These are phyloP conservation scores for Thalia dealbata DNA, from an alignment of 176 grass and related monocot species.

Conservation along the genomic window DNA sequence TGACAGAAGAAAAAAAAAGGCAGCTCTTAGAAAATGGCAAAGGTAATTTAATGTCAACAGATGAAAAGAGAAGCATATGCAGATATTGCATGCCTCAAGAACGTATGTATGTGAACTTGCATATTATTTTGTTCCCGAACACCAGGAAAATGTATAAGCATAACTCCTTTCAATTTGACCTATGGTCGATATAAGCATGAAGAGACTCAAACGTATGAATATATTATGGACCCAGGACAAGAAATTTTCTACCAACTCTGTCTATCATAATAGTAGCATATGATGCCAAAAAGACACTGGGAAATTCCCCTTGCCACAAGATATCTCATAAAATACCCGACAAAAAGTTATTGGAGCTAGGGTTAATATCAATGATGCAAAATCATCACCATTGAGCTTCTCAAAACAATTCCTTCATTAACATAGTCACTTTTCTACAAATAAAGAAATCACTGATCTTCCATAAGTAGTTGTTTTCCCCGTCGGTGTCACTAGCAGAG, in stretches of 20 bases:
- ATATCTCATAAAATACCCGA: background rate
- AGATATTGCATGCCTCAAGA: background rate
- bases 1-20: conserved; percentile 18
- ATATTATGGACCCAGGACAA: background rate
- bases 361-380: background rate
- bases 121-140: background rate
- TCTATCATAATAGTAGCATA: background rate
- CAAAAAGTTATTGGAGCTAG: background rate
- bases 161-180: background rate
- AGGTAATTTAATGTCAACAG: background rate
- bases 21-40: background rate
- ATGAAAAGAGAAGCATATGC: background rate
- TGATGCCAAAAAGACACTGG: background rate
- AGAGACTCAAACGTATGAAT: background rate
- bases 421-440: background rate
- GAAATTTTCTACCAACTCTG: background rate
- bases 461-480: background rate
- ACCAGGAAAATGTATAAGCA: background rate
- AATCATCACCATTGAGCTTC: background rate
- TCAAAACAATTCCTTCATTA: background rate
- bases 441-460: background rate
- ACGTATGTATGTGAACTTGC: background rate
- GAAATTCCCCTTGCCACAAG: background rate
- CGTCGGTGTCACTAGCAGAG: background rate
- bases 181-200: background rate